A percentile compares a stretch with the other conserved stretches of the same genome.
Conservation (phyloP, 768 basidiomycete genomes). For the Kwoniella sp. region DNA sequence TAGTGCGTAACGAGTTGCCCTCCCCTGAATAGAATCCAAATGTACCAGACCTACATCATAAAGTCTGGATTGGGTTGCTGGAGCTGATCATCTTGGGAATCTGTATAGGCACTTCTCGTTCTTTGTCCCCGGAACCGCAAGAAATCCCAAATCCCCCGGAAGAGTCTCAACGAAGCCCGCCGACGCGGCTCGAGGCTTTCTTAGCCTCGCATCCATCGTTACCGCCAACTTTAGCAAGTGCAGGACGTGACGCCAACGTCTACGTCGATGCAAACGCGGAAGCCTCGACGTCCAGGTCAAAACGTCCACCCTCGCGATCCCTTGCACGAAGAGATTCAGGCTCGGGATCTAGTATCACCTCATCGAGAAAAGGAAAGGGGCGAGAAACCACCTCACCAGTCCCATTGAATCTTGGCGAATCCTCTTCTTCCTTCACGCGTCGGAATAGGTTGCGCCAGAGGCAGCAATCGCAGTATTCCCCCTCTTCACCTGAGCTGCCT, state of each 20-base stretch:
- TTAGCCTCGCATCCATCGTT: slow-evolving; percentile 28
- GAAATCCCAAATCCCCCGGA: slow-evolving; percentile 2
- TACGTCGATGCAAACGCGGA: neutral
- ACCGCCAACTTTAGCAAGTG: neutral
- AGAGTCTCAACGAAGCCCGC: slow-evolving; percentile 1
- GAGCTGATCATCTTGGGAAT: neutral
- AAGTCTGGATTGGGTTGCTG: neutral
- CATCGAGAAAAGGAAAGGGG: slow-evolving; percentile 46
- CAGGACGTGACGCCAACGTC: neutral
- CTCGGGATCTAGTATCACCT: slow-evolving; percentile 14
- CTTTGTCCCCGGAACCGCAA: slow-evolving; percentile 18
- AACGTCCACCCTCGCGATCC: neutral
- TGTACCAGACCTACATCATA: no score
- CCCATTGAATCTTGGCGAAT: neutral
- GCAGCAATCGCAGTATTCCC: neutral
- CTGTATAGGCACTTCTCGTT: slow-evolving; percentile 11
- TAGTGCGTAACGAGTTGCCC: slow-evolving; percentile 18
- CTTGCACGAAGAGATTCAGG: neutral
- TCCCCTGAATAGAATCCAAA: neutral
- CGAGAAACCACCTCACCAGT: slow-evolving; percentile 12
- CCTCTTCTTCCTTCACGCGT: neutral
- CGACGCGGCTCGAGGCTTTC: slow-evolving; percentile 31
- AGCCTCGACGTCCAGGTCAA: neutral
- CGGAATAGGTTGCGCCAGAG: slow-evolving; percentile 3
- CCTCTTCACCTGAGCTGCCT: neutral